These are phyloP conservation scores for Sporobolomyces roseus DNA, from an alignment of 768 basidiomycete genomes.

Conservation along the genomic window DNA sequence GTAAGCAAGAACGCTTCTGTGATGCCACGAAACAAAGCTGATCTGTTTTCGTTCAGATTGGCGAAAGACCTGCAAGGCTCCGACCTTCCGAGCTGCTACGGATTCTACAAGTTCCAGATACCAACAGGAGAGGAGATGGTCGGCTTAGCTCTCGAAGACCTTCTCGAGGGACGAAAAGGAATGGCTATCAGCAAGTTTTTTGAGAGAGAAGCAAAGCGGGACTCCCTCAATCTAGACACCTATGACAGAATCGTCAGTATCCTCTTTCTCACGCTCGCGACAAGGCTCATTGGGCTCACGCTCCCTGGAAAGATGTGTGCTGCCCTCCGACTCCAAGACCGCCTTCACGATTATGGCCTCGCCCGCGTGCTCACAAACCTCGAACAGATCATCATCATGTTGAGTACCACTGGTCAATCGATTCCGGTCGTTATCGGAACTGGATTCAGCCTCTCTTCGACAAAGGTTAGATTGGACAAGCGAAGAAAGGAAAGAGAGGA, in stretches of 20 bases:
- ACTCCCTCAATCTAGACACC: not conserved
- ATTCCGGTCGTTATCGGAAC: not conserved
- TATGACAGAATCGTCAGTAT: not conserved
- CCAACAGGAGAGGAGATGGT: not conserved
- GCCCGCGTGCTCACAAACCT: not conserved
- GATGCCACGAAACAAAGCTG: too few relatives aligned
- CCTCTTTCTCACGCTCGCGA: not conserved
- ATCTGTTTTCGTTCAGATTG: not conserved
- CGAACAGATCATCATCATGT: not conserved
- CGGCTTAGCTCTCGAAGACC: slow-evolving; percentile 18
- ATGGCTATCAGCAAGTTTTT: not conserved
- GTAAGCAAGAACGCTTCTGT: not conserved
- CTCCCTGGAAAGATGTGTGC: not conserved
- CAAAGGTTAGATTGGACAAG: not conserved
- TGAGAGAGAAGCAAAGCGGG: not conserved
- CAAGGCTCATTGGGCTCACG: not conserved
- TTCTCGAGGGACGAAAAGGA: not conserved
- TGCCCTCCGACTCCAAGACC: not conserved
- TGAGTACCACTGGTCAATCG: too few relatives aligned
- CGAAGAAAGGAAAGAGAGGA: not conserved
- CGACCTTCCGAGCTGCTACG: slow-evolving; percentile 27
- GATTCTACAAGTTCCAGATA: slow-evolving; percentile 2
- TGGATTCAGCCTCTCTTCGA: not conserved
- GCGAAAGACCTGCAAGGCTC: not conserved
- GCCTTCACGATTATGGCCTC: not conserved